These are phyloP conservation scores for Fomitopsis pinicola DNA, from an alignment of 1,284 basidiomycete genomes.

Conservation along the genomic window DNA sequence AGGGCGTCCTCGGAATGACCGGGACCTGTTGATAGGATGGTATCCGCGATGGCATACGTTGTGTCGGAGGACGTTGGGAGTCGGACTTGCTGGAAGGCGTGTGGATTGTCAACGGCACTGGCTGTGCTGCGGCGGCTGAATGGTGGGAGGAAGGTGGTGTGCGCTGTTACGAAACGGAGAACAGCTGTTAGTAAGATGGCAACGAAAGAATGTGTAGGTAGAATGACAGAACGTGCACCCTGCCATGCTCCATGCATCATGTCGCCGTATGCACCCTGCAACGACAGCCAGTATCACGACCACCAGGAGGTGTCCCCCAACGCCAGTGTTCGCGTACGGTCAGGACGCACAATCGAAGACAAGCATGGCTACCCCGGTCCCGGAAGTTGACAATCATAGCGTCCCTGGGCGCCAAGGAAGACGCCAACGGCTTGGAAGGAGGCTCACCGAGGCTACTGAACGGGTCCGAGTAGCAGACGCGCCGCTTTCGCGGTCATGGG, in stretches of 20 bases:
- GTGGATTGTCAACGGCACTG: background rate
- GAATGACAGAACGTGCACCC: background rate
- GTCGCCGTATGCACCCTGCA: background rate
- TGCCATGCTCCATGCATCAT: background rate
- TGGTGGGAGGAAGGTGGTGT: background rate
- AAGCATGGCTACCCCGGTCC: background rate
- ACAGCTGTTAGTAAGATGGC: background rate
- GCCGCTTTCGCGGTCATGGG: background rate
- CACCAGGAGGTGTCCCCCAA: background rate
- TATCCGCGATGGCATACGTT: background rate
- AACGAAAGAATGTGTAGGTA: background rate
- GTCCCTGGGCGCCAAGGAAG: background rate
- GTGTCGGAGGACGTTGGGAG: background rate
- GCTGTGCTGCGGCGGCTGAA: background rate
- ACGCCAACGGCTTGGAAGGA: background rate
- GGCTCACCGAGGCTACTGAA: conserved; percentile 1
- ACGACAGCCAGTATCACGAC: background rate
- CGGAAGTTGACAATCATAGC: background rate
- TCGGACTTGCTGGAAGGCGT: background rate
- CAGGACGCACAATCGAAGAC: background rate
- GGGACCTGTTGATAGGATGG: background rate
- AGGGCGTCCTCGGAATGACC: background rate
- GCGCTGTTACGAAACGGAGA: background rate
- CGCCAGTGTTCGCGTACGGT: background rate
- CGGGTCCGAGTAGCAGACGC: background rate